Evolutionary conservation across 75 land plant genomes (phyloP).

Genomic region (Sequoiadendron giganteum): DNA sequence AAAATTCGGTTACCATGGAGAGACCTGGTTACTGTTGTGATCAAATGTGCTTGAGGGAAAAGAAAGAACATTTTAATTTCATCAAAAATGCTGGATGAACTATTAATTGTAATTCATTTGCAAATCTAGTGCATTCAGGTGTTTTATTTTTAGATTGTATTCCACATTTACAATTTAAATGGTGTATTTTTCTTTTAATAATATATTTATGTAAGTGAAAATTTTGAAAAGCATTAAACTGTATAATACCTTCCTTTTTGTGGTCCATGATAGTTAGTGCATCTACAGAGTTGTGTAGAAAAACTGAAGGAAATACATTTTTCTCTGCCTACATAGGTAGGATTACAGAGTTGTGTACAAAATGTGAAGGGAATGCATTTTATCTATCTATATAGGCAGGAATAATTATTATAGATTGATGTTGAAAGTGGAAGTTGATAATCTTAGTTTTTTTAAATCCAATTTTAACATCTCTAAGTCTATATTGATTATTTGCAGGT

Average conservation of each 20-base stretch:
- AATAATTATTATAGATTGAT: background rate
- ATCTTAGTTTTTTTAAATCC: background rate
- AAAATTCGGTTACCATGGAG: background rate
- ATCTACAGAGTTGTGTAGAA: background rate
- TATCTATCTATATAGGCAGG: background rate
- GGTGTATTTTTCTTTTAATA: background rate
- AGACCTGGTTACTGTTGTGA: background rate
- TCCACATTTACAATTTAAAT: too few species aligned
- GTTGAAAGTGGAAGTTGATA: background rate
- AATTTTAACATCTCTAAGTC: background rate
- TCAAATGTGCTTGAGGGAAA: background rate
- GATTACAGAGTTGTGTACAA: too few species aligned
- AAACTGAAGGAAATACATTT: background rate
- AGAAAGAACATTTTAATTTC: slow-evolving; percentile 18
- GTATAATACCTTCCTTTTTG: background rate
- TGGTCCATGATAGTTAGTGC: background rate
- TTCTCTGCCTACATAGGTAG: too few species aligned
- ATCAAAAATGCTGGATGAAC: background rate
- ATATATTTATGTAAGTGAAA: background rate
- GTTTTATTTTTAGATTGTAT: background rate
- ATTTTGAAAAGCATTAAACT: background rate
- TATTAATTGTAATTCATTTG: background rate
- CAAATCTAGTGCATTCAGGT: background rate
- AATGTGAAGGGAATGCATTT: too few species aligned
- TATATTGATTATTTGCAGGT: slow-evolving; percentile 29